Percentiles rank a stretch among this genome's conserved stretches.
These are phyloP conservation scores for Penicillium subrubescens DNA, from an alignment of 495 filamentous ascomycete species.

Conservation along the genomic window DNA sequence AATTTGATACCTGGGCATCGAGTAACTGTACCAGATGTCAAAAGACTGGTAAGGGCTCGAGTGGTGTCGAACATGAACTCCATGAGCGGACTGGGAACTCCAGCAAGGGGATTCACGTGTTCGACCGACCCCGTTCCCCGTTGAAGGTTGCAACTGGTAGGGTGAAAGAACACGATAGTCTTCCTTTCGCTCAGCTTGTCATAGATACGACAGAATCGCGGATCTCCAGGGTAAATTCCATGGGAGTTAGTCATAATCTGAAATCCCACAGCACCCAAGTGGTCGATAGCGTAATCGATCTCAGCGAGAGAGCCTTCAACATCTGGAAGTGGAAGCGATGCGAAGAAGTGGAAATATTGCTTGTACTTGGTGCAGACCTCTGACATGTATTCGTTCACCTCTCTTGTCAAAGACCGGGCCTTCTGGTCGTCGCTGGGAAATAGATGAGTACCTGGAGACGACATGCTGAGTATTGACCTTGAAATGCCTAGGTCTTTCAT, in stretches of 20 bases:
- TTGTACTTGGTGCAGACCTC: conserved; percentile 39
- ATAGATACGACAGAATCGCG: conserved; percentile 43
- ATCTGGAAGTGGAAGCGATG: conserved; percentile 52
- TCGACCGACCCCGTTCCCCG: conserved; percentile 7
- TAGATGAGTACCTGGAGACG: conserved; percentile 52
- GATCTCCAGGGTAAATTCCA: conserved; percentile 54
- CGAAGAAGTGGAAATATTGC: conserved; percentile 49
- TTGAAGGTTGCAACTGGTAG: conserved; percentile 39
- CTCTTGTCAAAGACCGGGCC: conserved; percentile 34
- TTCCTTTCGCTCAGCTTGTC: conserved; percentile 35
- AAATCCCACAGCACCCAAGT: conserved; percentile 50
- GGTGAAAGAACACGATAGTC: conserved; percentile 55
- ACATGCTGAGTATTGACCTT: conserved; percentile 55
- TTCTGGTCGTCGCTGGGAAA: conserved; percentile 33
- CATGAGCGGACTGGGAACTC: conserved; percentile 51
- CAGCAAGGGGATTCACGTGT: conserved; percentile 25
- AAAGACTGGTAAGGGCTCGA: conserved; percentile 49
- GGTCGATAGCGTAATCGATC: conserved; percentile 42
- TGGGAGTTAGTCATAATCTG: conserved; percentile 50
- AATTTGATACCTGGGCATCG: conserved; percentile 47
- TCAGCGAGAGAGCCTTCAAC: conserved; percentile 44
- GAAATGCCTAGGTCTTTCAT: conserved; percentile 48
- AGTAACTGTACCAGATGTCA: conserved; percentile 47
- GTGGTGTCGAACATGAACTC: conserved; percentile 62
- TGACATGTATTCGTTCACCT: conserved; percentile 43